Percentiles rank a stretch among this genome's conserved stretches.
phyloP scores from a whole-genome alignment of 2,329 filamentous ascomycete species.

The Rutstroemia sp. region DNA sequence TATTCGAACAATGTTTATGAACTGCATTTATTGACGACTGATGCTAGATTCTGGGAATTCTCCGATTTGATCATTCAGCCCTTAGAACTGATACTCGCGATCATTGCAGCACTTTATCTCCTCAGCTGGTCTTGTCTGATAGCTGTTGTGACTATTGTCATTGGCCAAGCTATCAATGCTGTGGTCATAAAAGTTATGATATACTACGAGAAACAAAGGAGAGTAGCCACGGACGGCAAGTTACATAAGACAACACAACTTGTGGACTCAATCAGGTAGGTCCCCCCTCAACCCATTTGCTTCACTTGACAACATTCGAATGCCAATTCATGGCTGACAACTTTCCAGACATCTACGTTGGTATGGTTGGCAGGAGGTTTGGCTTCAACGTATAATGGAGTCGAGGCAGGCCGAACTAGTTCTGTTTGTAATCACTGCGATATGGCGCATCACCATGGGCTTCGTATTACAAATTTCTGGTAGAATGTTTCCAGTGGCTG shows the following conservation, averaged over 20 bases:
- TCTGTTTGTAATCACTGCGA: slow-evolving; percentile 53
- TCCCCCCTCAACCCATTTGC: background rate
- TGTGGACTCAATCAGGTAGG: slow-evolving; percentile 48
- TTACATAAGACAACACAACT: slow-evolving; percentile 79
- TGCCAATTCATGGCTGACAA: background rate
- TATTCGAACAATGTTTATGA: background rate
- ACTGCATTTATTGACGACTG: background rate
- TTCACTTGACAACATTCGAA: too few species aligned
- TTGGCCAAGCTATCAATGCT: slow-evolving; percentile 64
- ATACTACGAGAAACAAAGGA: slow-evolving; percentile 61
- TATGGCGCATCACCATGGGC: slow-evolving; percentile 56
- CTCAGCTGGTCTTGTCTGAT: slow-evolving; percentile 74
- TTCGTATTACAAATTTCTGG: slow-evolving; percentile 66
- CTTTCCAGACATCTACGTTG: slow-evolving; percentile 22
- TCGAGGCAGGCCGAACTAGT: slow-evolving; percentile 61
- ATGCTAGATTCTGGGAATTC: slow-evolving; percentile 72
- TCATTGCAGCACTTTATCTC: slow-evolving; percentile 67
- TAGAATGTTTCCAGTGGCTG: slow-evolving; percentile 69
- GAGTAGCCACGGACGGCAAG: slow-evolving; percentile 67
- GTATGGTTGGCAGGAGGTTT: slow-evolving; percentile 70
- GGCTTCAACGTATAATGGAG: slow-evolving; percentile 63
- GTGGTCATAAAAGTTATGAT: slow-evolving; percentile 60
- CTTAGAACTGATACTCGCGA: slow-evolving; percentile 65
- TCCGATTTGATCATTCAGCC: slow-evolving; percentile 69
- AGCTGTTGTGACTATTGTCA: slow-evolving; percentile 60